Base-by-base conservation (phyloP, 257 asterid genomes). In the Lycium ferocissimum region DNA sequence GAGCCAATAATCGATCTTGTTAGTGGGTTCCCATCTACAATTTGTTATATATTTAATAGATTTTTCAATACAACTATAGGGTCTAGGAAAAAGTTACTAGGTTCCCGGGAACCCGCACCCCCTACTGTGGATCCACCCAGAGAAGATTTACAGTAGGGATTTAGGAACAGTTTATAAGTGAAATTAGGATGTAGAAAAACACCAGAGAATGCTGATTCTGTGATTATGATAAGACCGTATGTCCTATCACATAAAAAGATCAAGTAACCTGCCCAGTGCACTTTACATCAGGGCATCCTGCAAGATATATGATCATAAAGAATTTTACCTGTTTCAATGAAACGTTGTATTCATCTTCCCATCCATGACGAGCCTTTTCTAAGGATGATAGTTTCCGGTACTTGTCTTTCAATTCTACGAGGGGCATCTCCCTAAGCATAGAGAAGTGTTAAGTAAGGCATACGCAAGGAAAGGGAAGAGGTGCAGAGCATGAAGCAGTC, bases 341-440 rank as follows among this genome's bases (percentile, higher is more conserved):
- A 88, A 87, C 90, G 62, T 92, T 95, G 84, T 91, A 96, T 85
- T 95, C 99, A 61, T 89, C 93, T 89, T 91, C 94, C 99, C 98
- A 96, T 83, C 99, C 98, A 86, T 85, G 85, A 65, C 83, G 95
- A 84, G 96, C 99, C 90, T 86, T 92, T 83, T 97, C 96, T 51
- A 89, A 43, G 70, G 91, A 86, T 73, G 97, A 87, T 84, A 92
- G 84, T 84, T 93, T 96, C 86, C 92, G 88, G 88, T 97, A 97
- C 90, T 97, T 97, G 80, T 93, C 98, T 89, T 95, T 93, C 73
- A 97, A 85, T 86, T 97, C 98, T 85, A 92, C 84, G 57, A 93
- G 86, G 62, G 97, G 84, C 99, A 97, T 95, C 92, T 97, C 99
- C 97, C 99, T 97, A 90, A 85, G 87, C 18, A 89, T 85, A 79